Percentiles rank a stretch among this genome's conserved stretches.
Conservation (phyloP, 345 rosid genomes). For the Rhodomyrtus tomentosa region DNA sequence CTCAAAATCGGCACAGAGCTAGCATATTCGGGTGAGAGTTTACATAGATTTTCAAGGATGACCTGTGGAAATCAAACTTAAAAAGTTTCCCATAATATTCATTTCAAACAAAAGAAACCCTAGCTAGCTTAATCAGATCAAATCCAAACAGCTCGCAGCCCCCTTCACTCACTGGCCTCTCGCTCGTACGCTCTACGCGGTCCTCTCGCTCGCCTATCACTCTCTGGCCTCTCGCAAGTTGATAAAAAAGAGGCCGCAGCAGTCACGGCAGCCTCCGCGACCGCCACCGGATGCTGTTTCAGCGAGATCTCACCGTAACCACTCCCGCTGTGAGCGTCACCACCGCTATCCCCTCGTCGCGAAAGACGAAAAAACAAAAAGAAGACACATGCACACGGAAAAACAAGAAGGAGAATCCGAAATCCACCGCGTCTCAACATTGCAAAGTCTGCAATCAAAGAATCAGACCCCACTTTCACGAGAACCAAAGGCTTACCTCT, state of each 20-base stretch:
- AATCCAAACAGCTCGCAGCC: neutral
- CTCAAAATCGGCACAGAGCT: neutral
- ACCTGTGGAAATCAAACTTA: neutral
- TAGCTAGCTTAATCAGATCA: neutral
- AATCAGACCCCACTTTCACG: neutral
- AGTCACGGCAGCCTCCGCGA: neutral
- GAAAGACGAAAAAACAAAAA: neutral
- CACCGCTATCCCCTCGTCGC: neutral
- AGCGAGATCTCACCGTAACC: neutral
- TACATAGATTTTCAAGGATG: neutral
- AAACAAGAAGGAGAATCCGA: neutral
- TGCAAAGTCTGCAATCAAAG: neutral
- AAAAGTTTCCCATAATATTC: neutral
- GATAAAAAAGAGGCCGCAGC: neutral
- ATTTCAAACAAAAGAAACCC: neutral
- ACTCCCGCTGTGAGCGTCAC: neutral
- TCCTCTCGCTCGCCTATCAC: no score
- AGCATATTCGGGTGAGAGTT: neutral
- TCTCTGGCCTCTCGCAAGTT: neutral
- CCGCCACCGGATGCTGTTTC: neutral
- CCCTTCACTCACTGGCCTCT: neutral
- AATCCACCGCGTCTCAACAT: neutral
- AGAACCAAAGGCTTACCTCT: neutral
- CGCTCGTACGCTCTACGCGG: no score
- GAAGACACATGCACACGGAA: neutral